Percentiles rank a stretch among this genome's conserved stretches.
Conservation (phyloP, 148 eudicot species). For the Cornus kousa region DNA sequence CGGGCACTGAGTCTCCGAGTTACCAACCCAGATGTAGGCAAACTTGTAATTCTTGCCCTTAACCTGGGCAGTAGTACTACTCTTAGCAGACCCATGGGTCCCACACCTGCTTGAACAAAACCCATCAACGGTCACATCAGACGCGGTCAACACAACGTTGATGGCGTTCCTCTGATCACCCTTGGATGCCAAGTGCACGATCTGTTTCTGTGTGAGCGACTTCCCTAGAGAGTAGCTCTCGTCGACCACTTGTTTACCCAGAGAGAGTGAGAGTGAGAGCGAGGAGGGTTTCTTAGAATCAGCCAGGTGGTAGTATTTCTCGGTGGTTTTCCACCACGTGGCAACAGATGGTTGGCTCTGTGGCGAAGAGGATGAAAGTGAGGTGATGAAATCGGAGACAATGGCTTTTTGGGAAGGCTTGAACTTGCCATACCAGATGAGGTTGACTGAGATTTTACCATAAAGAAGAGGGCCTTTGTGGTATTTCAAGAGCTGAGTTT, state of each 20-base stretch:
- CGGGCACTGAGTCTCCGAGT: constrained; percentile 56
- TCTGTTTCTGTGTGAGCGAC: constrained; percentile 17
- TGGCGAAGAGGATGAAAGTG: constrained; percentile 13
- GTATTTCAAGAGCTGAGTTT: constrained; percentile 12
- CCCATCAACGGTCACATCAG: constrained; percentile 43
- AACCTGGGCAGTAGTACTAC: background rate
- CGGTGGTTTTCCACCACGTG: constrained; percentile 31
- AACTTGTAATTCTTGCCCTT: constrained; percentile 15
- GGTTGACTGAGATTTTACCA: constrained; percentile 33
- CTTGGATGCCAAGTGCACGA: constrained; percentile 23
- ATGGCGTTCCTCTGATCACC: constrained; percentile 28
- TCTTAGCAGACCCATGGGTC: constrained; percentile 37
- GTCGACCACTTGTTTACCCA: constrained; percentile 26
- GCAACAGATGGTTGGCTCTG: constrained; percentile 27
- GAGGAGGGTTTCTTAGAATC: constrained; percentile 15
- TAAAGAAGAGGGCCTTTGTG: constrained; percentile 32
- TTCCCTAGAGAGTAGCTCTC: constrained; percentile 33
- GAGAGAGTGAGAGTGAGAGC: background rate
- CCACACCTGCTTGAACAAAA: constrained; percentile 55
- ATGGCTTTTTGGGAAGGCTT: constrained; percentile 34
- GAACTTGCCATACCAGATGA: constrained; percentile 51
- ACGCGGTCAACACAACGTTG: constrained; percentile 43
- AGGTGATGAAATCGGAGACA: constrained; percentile 35
- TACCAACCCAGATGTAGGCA: constrained; percentile 62
- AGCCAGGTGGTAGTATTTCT: constrained; percentile 20